Base-by-base conservation (phyloP, 208 protist genomes). In the Leptomonas pyrrhocoris region DNA sequence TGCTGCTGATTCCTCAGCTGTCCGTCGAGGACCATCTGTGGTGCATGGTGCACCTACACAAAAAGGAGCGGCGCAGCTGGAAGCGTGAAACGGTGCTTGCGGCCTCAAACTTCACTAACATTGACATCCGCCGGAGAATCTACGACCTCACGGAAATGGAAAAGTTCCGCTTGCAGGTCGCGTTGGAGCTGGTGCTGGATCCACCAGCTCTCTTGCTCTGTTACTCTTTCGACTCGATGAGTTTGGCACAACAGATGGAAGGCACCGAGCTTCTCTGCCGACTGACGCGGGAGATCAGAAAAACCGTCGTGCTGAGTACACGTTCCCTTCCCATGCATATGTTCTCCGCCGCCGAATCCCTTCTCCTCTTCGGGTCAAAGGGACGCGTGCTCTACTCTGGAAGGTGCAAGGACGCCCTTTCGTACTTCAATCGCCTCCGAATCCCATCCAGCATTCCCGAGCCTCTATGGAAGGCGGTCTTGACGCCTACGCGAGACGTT, bases 171-270 rank as follows among this genome's bases (percentile, higher is more conserved):
- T 73, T 92, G 66, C 74, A 73, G 63, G 59, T 92, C 40, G 86
- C 77, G 2, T 77, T 89, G 72, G 86, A 92, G 75, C 67, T 92
- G 30, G 72, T 85, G 23, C 74, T 84, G 38, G 83, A 92, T 64
- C 73, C 83, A 30, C 79, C 86, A 18, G 67, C 84, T 23, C 59
- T 92, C 28, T 60, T 88, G 27, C 66, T 80, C 18, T 64, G 61
- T 9, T 80, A 85, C 49, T 76, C 86, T 0, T 75, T 91, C 28
- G 72, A 76, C 16, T 42, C 69, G 19, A 67, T 91, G 59, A 53
- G 51, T 38, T 30, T 66, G 46, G 57, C 23, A 45, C 69, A 68
- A 27, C 77, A 77, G 28, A 31, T 56, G 28, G 73, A 76, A 30
- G 63, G 61, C 30, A 73, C 73, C 12, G 56, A 57, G n/a, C 25